Evolutionary conservation across 129 eudicot species (phyloP).

Genomic region (Centrapalus pauciflorus): DNA sequence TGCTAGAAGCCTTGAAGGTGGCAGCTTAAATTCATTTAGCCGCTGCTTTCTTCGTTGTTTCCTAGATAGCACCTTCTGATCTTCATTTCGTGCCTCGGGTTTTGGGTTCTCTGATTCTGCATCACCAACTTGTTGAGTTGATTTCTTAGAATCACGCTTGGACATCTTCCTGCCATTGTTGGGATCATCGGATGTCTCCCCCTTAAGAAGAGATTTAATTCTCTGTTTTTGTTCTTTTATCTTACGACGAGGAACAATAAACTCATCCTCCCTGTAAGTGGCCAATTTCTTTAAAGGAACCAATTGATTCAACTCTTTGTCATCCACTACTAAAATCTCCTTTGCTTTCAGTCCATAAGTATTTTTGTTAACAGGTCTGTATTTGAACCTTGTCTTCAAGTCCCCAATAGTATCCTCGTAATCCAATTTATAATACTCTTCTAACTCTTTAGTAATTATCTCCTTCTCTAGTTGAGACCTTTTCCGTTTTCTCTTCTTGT

Average conservation of each 20-base stretch:
- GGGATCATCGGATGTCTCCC: slow-evolving; percentile 22
- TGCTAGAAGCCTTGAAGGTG: slow-evolving; percentile 55
- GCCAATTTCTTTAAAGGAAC: slow-evolving; percentile 83
- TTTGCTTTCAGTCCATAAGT: slow-evolving; percentile 48
- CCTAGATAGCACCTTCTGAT: slow-evolving; percentile 36
- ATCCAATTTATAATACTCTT: slow-evolving; percentile 74
- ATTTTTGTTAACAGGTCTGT: slow-evolving; percentile 56
- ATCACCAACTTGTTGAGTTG: slow-evolving; percentile 9
- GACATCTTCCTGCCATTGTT: slow-evolving; percentile 18
- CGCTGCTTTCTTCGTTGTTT: slow-evolving; percentile 41
- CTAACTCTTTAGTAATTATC: slow-evolving; percentile 50
- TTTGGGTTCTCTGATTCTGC: slow-evolving; percentile 24
- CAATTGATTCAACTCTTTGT: slow-evolving; percentile 76
- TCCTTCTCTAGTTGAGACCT: slow-evolving; percentile 40
- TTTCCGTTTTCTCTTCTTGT: slow-evolving; percentile 58
- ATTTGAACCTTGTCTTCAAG: slow-evolving; percentile 73
- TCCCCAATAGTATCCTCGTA: slow-evolving; percentile 83
- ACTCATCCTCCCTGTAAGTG: slow-evolving; percentile 74
- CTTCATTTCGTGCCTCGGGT: slow-evolving; percentile 31
- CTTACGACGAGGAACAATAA: slow-evolving; percentile 61
- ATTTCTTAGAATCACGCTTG: slow-evolving; percentile 12
- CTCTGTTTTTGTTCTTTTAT: slow-evolving; percentile 34
- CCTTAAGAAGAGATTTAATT: slow-evolving; percentile 32
- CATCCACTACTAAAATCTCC: slow-evolving; percentile 60
- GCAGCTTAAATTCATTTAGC: slow-evolving; percentile 35